These are phyloP conservation scores for Closterium sp. DNA, from an alignment of 139 green algal genomes.

Conservation along the genomic window DNA sequence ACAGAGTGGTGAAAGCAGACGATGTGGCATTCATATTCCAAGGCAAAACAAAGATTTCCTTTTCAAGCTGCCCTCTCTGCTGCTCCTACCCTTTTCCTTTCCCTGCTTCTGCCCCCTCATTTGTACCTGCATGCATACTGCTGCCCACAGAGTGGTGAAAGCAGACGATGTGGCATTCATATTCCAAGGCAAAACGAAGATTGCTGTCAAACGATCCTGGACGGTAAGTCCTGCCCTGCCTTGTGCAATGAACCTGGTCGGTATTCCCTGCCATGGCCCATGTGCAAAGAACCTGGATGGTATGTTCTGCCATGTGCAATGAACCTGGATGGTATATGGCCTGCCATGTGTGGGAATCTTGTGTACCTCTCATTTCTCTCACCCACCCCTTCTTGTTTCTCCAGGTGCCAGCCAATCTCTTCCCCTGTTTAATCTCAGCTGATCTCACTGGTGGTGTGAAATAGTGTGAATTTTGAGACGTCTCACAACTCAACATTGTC, in stretches of 20 bases:
- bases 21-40: conserved; percentile 53
- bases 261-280: neutral
- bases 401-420: conserved; percentile 64
- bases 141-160: conserved; percentile 18
- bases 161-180: conserved; percentile 44
- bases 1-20: conserved; percentile 32
- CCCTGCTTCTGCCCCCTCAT: no score
- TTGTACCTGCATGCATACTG: no score
- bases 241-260: neutral
- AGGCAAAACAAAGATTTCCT: conserved; percentile 43
- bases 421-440: conserved; percentile 74
- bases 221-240: conserved; percentile 35
- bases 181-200: conserved; percentile 51
- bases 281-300: neutral
- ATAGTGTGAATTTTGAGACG: no score
- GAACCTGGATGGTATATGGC: neutral
- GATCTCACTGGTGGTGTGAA: conserved; percentile 17
- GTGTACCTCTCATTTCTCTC: no score
- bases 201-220: conserved; percentile 25
- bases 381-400: no score
- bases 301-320: neutral
- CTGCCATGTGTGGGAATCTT: neutral
- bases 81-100: neutral
- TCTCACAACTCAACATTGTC: no score
- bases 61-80: no score